Percentiles rank a stretch among this genome's conserved stretches.
These are phyloP conservation scores for Leishmania lainsoni DNA, from an alignment of 208 protist genomes.

Conservation along the genomic window DNA sequence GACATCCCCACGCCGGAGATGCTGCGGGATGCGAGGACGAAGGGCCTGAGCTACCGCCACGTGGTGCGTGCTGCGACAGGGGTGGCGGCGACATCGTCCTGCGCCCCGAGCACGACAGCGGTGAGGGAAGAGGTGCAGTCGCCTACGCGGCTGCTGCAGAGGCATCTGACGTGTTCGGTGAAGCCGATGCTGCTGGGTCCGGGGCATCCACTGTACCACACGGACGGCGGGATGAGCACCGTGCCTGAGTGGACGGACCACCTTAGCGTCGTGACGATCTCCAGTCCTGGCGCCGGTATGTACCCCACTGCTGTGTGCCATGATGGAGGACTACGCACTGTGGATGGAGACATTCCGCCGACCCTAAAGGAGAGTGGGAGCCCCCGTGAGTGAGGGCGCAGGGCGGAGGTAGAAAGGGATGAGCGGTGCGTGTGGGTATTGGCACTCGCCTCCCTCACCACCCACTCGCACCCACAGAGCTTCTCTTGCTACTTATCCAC, in stretches of 20 bases:
- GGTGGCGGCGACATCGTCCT: neutral
- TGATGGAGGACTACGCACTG: conserved; percentile 47
- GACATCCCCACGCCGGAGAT: conserved; percentile 34
- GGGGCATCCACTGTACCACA: conserved; percentile 33
- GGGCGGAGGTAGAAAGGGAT: neutral
- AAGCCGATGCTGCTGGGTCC: conserved; percentile 31
- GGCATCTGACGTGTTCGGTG: conserved; percentile 24
- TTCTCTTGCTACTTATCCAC: no score
- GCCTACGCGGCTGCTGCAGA: neutral
- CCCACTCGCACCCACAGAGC: neutral
- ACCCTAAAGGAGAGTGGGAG: neutral
- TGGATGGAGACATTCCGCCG: conserved; percentile 22
- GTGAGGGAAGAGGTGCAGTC: neutral
- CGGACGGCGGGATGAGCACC: conserved; percentile 40
- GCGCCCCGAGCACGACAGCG: neutral
- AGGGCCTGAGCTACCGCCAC: conserved; percentile 41
- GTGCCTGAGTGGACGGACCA: conserved; percentile 41
- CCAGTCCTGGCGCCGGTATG: conserved; percentile 35
- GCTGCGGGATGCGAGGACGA: conserved; percentile 23
- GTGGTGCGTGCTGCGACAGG: conserved; percentile 25
- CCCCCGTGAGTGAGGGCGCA: neutral
- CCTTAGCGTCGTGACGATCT: conserved; percentile 33
- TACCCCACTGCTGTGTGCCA: conserved; percentile 39
- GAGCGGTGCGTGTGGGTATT: neutral
- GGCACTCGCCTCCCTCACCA: neutral